Conservation (phyloP, 305 asterid species). For the Ilex paraguariensis region DNA sequence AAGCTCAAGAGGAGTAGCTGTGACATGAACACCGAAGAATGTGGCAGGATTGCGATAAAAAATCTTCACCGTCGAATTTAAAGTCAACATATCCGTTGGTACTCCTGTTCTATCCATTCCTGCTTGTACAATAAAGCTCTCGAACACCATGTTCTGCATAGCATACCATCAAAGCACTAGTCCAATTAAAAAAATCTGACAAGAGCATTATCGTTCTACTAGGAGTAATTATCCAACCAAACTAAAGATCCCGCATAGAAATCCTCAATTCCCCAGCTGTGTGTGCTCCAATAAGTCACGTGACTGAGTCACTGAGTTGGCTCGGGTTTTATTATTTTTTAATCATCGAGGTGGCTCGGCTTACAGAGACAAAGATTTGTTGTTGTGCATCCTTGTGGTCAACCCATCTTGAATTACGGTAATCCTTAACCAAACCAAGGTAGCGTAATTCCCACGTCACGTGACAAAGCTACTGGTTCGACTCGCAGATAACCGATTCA, state of each 20-base stretch:
- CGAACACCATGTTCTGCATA: slow-evolving; percentile 59
- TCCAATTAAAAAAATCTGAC: not conserved
- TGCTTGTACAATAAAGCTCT: slow-evolving; percentile 76
- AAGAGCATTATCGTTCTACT: not conserved
- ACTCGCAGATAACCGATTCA: not conserved
- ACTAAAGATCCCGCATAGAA: no score
- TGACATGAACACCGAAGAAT: slow-evolving; percentile 84
- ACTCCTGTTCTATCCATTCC: slow-evolving; percentile 82
- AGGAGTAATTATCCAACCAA: no score
- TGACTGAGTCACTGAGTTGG: not conserved
- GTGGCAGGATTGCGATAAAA: slow-evolving; percentile 68
- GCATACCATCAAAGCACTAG: not conserved
- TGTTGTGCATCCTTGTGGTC: no score
- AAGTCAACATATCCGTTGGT: slow-evolving; percentile 80
- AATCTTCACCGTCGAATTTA: slow-evolving; percentile 85
- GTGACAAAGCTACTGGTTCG: no score
- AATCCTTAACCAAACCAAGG: no score
- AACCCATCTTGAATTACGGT: no score
- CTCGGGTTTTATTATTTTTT: not conserved
- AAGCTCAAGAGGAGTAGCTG: slow-evolving; percentile 60
- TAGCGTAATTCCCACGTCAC: no score
- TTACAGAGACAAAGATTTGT: no score
- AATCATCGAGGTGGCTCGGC: no score
- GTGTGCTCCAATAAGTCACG: not conserved
- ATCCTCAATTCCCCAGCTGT: no score